Base-by-base conservation (phyloP, 208 protist species). In the Trypanosoma brucei region DNA sequence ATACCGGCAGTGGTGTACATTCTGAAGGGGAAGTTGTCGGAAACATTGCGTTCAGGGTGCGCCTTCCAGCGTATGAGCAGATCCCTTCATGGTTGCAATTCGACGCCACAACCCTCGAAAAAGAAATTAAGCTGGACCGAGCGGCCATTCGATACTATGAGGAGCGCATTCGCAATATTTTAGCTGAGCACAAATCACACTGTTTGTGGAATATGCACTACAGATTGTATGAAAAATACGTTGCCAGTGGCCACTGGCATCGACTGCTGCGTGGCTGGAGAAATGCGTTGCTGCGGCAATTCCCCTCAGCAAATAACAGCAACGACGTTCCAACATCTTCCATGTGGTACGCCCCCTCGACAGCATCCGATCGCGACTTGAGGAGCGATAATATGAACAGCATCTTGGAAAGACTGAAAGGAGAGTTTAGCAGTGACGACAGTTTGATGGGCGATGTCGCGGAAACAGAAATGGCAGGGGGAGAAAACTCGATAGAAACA, bases 41-140 rank as follows among this genome's bases (percentile, higher is more conserved):
- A 0, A 48, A 53, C 30, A 60, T 81, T 40, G 55, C 58, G 33
- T 58, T 86, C 35, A 56, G 68, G 36, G 70, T 82, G 14, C 72
- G 67, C 2, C 60, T 69, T 3, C 62, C 79, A 4, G 52, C 59
- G 2, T 52, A 64, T 66, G 79, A 86, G 40, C 2, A 49, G 0
- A 40, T 42, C 36, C 75, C 79, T 7, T 31, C 54, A 13, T 79
- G 75, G 72, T 56, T 86, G 52, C 68, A 65, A 22, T 66, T 79
- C 2, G 36, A 65, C 37, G 0, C 11, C 36, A 35, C n/a, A 8
- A 31, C 51, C 7, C 30, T 65, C 37, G 53, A 61, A 53, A 53
- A 37, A 40, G 36, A 62, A 44, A 45, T 6, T 1, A 13, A 34
- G 1, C 11, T 68, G 5, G 46, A 57, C 39, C 48, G 63, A 39